phyloP scores from a whole-genome alignment of 371 early-diverging fungal genomes.

The Rhizopus sp. region DNA sequence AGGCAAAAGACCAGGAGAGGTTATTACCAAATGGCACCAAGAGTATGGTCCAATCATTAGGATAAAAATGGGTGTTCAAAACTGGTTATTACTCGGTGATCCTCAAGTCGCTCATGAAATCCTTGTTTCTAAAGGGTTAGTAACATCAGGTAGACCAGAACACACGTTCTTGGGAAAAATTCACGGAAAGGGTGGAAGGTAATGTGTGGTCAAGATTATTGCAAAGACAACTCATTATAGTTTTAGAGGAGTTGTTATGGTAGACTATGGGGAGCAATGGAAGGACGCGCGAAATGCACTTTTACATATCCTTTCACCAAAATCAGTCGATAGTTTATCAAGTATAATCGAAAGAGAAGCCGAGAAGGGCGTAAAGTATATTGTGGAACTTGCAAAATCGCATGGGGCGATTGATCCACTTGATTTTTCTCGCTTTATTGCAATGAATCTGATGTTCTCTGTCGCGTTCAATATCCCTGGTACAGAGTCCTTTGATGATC shows the following conservation, averaged over 20 bases:
- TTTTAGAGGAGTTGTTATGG: constrained; percentile 6
- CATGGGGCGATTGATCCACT: constrained; percentile 9
- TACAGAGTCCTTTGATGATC: constrained; percentile 4
- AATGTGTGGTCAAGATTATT: neutral
- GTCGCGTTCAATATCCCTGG: constrained; percentile 7
- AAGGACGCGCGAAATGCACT: constrained; percentile 15
- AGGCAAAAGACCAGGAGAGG: constrained; percentile 13
- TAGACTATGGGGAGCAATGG: constrained; percentile 10
- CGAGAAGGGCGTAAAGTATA: neutral
- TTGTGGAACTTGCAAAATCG: constrained; percentile 5
- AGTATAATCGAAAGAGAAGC: constrained; percentile 7
- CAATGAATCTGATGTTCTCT: constrained; percentile 9
- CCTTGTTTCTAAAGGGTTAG: neutral
- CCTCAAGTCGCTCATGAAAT: constrained; percentile 6
- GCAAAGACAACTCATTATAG: too few relatives aligned
- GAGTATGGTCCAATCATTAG: constrained; percentile 20
- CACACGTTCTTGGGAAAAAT: neutral
- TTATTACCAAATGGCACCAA: constrained; percentile 24
- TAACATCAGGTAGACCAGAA: neutral
- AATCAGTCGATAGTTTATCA: constrained; percentile 1
- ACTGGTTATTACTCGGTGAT: constrained; percentile 23
- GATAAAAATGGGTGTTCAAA: constrained; percentile 20
- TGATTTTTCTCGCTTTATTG: constrained; percentile 2
- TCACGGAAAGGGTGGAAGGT: neutral
- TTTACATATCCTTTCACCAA: constrained; percentile 6